A percentile compares a stretch with the other conserved stretches of the same genome.
Conservation (phyloP, 208 protist species). For the Leishmania tropica region DNA sequence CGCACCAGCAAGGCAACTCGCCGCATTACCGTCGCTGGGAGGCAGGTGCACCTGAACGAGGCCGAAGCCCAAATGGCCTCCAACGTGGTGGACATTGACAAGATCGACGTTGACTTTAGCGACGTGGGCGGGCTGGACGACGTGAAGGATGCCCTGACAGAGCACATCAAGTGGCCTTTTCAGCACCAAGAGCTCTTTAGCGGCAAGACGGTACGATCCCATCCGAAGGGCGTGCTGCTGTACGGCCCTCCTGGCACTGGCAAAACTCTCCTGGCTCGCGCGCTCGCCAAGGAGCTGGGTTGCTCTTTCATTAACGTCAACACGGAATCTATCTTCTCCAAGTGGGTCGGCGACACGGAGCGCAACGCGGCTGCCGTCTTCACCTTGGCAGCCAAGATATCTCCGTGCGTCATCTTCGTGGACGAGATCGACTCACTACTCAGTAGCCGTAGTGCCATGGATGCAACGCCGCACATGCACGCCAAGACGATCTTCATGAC, state of each 20-base stretch:
- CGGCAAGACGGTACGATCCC: conserved; percentile 82
- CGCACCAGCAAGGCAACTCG: conserved; percentile 40
- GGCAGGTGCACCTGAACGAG: conserved; percentile 46
- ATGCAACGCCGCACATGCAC: conserved; percentile 71
- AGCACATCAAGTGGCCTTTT: conserved; percentile 90
- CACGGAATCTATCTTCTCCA: conserved; percentile 83
- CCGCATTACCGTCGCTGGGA: conserved; percentile 48
- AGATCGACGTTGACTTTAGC: conserved; percentile 65
- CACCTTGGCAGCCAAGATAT: conserved; percentile 77
- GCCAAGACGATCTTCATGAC: conserved; percentile 94
- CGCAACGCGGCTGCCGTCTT: conserved; percentile 94
- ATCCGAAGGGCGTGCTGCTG: conserved; percentile 99
- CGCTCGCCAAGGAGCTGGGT: conserved; percentile 98
- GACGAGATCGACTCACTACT: conserved; percentile 94
- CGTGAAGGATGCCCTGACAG: conserved; percentile 70
- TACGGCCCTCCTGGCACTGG: conserved; percentile 99
- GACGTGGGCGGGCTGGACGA: conserved; percentile 80
- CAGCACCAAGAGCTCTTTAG: conserved; percentile 75
- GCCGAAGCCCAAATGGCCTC: conserved; percentile 73
- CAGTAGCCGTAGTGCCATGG: conserved; percentile 64
- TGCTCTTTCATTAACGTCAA: conserved; percentile 99
- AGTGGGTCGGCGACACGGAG: conserved; percentile 97
- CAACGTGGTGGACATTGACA: conserved; percentile 67
- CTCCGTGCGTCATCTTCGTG: conserved; percentile 91
- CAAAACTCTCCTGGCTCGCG: conserved; percentile 99